Conservation (phyloP, 805 yeast genomes). For the Cyberlindnera mrakii region DNA sequence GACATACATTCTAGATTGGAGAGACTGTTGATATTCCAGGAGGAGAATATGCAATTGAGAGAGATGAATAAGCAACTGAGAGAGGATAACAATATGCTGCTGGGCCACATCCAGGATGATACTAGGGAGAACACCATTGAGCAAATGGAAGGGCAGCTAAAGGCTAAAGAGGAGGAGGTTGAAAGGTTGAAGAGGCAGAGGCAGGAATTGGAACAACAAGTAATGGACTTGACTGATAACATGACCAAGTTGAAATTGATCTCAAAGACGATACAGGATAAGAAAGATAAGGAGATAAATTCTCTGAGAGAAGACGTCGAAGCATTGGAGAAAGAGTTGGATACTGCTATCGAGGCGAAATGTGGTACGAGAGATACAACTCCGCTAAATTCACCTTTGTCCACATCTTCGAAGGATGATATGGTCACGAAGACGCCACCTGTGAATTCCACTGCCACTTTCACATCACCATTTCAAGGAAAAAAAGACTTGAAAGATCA, state of each 20-base stretch:
- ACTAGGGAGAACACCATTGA: neutral
- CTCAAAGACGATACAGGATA: constrained; percentile 10
- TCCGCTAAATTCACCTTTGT: constrained; percentile 7
- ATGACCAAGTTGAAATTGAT: constrained; percentile 9
- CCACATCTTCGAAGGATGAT: neutral
- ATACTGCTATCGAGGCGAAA: neutral
- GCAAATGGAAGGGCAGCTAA: neutral
- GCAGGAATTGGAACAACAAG: constrained; percentile 8
- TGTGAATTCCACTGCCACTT: neutral
- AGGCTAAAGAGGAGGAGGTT: constrained; percentile 2
- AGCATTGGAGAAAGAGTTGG: constrained; percentile 1
- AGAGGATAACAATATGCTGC: constrained; percentile 5
- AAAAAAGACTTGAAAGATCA: neutral
- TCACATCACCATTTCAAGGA: neutral
- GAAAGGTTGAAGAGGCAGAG: neutral
- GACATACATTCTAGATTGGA: constrained; percentile 5
- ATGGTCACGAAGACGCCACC: neutral
- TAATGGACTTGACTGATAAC: constrained; percentile 6
- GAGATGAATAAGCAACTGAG: constrained; percentile 9
- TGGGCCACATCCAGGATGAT: constrained; percentile 2
- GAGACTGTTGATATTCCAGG: constrained; percentile 6
- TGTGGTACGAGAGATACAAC: constrained; percentile 4
- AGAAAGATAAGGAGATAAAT: constrained; percentile 9
- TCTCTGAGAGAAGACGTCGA: constrained; percentile 8
- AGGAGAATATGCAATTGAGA: constrained; percentile 7